phyloP scores from a whole-genome alignment of 768 basidiomycete genomes.

The Butyriboletus loyo region DNA sequence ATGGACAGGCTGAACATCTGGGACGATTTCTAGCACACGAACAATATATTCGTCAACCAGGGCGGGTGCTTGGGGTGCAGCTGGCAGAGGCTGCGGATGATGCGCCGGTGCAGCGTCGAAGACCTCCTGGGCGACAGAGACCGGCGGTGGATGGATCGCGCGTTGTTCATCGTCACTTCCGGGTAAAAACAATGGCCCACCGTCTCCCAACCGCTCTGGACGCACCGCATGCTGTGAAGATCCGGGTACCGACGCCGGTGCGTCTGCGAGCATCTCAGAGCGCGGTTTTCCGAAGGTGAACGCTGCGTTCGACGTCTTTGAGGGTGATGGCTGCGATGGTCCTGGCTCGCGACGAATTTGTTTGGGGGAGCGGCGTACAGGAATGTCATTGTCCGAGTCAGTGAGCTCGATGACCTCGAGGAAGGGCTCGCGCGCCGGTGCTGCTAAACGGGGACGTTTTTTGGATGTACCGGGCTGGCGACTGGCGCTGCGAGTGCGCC shows the following conservation, averaged over 20 bases:
- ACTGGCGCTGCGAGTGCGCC: constrained; percentile 19
- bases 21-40: constrained; percentile 64
- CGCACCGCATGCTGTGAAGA: constrained; percentile 10
- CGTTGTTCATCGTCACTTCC: constrained; percentile 35
- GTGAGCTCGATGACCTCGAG: constrained; percentile 47
- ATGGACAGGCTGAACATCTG: constrained; percentile 63
- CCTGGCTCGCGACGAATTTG: neutral
- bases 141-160: neutral
- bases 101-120: neutral
- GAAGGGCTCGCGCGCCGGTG: constrained; percentile 2
- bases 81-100: neutral
- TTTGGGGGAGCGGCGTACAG: constrained; percentile 1
- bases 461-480: constrained; percentile 17
- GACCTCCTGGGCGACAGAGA: neutral
- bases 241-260: constrained; percentile 3
- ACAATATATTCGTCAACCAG: constrained; percentile 35
- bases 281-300: constrained; percentile 15
- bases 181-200: constrained; percentile 36
- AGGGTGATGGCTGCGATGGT: constrained; percentile 6
- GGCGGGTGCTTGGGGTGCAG: constrained; percentile 3
- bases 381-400: constrained; percentile 45
- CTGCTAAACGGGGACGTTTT: constrained; percentile 10
- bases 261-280: constrained; percentile 7
- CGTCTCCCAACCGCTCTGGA: neutral
- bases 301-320: neutral